phyloP scores from a whole-genome alignment of 306 rosid species.

The Ochetophila trinervis region DNA sequence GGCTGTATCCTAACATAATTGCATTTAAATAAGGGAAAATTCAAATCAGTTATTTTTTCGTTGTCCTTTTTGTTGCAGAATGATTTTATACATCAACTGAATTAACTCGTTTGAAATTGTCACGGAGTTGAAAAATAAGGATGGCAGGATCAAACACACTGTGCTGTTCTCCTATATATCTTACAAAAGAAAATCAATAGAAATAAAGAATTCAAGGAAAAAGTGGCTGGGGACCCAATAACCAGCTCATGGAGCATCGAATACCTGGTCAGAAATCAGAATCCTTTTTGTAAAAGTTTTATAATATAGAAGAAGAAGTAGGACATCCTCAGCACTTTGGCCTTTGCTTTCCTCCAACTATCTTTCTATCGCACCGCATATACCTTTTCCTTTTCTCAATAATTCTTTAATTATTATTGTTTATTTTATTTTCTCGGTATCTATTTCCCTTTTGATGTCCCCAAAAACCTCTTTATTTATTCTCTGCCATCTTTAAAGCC shows the following conservation, averaged over 20 bases:
- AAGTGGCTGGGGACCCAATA: constrained; percentile 12
- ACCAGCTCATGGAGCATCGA: constrained; percentile 22
- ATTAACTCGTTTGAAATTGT: no score
- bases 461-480: constrained; percentile 47
- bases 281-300: background rate
- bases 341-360: constrained; percentile 12
- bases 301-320: background rate
- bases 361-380: background rate
- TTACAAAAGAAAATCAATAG: background rate
- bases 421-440: no score
- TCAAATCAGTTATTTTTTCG: no score
- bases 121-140: no score
- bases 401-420: background rate
- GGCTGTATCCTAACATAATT: no score
- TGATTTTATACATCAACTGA: no score
- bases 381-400: constrained; percentile 34
- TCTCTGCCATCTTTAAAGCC: constrained; percentile 37
- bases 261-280: constrained; percentile 10
- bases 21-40: no score
- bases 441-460: constrained; percentile 15
- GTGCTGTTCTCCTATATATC: background rate
- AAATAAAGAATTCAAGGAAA: background rate
- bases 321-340: constrained; percentile 8
- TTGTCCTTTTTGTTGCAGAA: no score
- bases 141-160: background rate